Evolutionary conservation across 2,329 filamentous ascomycete species (phyloP).

Genomic region (Venturia carpophila): DNA sequence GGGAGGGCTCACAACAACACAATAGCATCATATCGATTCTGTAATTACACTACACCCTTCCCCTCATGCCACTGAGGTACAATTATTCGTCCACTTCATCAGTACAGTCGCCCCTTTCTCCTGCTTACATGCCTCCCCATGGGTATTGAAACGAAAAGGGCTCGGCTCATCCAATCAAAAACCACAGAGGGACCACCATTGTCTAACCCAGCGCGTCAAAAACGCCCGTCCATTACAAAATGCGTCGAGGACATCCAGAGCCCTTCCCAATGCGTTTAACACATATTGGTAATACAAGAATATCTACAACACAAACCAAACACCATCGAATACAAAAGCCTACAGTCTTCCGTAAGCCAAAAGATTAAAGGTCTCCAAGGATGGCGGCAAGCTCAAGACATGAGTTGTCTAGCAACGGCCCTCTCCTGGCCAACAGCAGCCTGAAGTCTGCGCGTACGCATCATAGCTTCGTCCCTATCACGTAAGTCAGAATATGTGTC

Average conservation of each 20-base stretch:
- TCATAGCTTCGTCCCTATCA: constrained; percentile 60
- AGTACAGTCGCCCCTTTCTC: no score
- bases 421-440: constrained; percentile 57
- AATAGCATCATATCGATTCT: no score
- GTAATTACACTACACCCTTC: no score
- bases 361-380: background rate
- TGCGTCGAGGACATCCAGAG: background rate
- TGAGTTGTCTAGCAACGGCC: constrained; percentile 48
- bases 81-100: no score
- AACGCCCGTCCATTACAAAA: background rate
- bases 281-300: background rate
- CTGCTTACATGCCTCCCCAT: no score
- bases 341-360: background rate
- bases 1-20: no score
- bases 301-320: background rate
- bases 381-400: constrained; percentile 23
- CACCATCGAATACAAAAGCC: background rate
- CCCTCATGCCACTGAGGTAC: no score
- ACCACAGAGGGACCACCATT: no score
- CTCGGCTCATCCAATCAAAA: no score
- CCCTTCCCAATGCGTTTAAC: background rate
- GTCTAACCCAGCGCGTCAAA: no score
- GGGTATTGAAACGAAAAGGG: no score
- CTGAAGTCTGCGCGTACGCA: constrained; percentile 63
- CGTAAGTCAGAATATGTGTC: constrained; percentile 10